Conservation (phyloP, 2,329 filamentous ascomycete species). For the Chaetomiaceae sp. region DNA sequence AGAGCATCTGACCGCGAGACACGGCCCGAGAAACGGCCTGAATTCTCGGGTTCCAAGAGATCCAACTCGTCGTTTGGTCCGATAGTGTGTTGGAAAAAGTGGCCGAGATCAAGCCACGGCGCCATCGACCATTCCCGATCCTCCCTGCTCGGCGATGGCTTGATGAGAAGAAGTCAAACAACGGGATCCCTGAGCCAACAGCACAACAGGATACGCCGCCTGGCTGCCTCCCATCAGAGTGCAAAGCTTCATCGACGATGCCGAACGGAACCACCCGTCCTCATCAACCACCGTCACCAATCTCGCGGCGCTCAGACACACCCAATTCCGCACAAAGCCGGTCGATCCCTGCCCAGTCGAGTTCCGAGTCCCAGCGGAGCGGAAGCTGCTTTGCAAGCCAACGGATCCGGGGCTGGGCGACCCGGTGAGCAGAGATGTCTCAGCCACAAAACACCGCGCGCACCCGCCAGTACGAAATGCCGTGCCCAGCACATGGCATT, state of each 20-base stretch:
- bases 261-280: not conserved
- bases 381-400: not conserved
- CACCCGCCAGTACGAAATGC: not conserved
- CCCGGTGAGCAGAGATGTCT: not conserved
- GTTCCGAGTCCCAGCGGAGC: not conserved
- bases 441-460: not conserved
- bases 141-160: too few relatives aligned
- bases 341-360: not conserved
- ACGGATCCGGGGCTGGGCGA: not conserved
- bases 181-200: too few relatives aligned
- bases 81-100: too few relatives aligned
- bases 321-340: not conserved
- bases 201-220: too few relatives aligned
- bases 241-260: too few relatives aligned
- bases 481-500: not conserved
- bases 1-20: not conserved
- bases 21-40: not conserved
- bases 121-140: not conserved
- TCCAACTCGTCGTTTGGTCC: too few relatives aligned
- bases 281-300: too few relatives aligned
- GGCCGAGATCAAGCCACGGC: too few relatives aligned
- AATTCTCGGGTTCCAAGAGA: too few relatives aligned
- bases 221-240: too few relatives aligned
- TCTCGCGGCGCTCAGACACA: not conserved
- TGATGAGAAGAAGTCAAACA: too few relatives aligned